Conservation (phyloP, 495 filamentous ascomycete species). For the Neurospora africana region DNA sequence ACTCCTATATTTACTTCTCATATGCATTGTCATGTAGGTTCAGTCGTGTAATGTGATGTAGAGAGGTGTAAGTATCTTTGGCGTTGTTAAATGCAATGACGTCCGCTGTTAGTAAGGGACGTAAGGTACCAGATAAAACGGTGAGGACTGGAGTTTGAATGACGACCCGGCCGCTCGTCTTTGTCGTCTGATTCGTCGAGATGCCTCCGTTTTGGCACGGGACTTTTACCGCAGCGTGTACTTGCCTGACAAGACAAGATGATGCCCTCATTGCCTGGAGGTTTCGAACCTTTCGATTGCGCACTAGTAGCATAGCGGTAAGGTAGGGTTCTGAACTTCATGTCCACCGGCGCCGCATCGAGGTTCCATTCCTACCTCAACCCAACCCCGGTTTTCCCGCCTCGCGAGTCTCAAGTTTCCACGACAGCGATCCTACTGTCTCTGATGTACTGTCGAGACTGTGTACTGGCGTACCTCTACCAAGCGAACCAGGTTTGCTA, state of each 20-base stretch:
- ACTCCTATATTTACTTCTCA: background rate
- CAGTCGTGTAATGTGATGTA: background rate
- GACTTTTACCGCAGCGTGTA: background rate
- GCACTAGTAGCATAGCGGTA: background rate
- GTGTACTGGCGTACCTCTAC: background rate
- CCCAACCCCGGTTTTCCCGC: background rate
- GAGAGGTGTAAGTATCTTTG: background rate
- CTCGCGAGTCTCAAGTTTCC: background rate
- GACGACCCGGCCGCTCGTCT: background rate
- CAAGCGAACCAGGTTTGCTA: background rate
- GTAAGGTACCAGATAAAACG: background rate
- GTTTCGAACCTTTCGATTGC: background rate
- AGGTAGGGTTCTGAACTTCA: background rate
- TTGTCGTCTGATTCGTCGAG: background rate
- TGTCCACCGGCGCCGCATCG: background rate
- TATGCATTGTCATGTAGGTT: background rate
- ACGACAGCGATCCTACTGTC: background rate
- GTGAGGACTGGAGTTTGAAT: background rate
- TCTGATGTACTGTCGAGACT: background rate
- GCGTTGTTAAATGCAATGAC: background rate
- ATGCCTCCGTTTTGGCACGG: background rate
- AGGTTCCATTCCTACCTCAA: background rate
- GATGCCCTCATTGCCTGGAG: background rate
- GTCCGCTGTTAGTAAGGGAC: background rate
- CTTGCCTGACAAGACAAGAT: background rate